Evolutionary conservation across 208 protist genomes (phyloP), one percentile per base, ranked within the genome.

Genomic region (Leishmania turanica): DNA sequence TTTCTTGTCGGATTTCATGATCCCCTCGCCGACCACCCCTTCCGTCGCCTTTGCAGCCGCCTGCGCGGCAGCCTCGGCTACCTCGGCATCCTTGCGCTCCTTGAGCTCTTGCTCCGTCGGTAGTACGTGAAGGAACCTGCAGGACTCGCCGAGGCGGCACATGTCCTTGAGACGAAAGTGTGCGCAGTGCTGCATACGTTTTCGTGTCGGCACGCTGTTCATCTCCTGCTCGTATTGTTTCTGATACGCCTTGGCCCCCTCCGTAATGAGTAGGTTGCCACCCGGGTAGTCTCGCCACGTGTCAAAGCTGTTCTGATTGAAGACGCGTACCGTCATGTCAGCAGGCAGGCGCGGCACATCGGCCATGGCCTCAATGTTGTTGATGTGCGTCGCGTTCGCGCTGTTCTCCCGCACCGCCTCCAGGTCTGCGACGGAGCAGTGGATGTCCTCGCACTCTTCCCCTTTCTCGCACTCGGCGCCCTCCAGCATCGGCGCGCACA

Each of bases 161-260:
- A 97, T 86, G 70, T 91, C 82, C 82, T 97, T 95, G 24, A 94
- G 83, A 31, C 91, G 90, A 72, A 97, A 97, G 84, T 97, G 93
- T 21, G 93, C 93, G 66, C 93, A 97, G 84, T 97, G 93, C 82
- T 97, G 93, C 93, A 97, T 97, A 82, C 88, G 86, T 71, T 95
- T 94, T 24, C 88, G 88, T 19, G 78, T 80, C 1, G 92, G 93
- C 62, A 95, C 86, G 71, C 62, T 85, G 73, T 87, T 84, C 65
- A 79, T 84, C 54, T 92, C 89, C 53, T 84, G 72, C 69, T 93
- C 90, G 81, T 89, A 93, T 40, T 86, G 85, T 77, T 89, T 85
- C 69, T 84, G 65, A 82, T 97, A 97, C 34, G 84, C 82, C 75
- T 87, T 86, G 15, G 91, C 90, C 0, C 93, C 93, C 47, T 90